Conservation (phyloP, 164 flowering plant genomes). For the Umbilicus rupestris region DNA sequence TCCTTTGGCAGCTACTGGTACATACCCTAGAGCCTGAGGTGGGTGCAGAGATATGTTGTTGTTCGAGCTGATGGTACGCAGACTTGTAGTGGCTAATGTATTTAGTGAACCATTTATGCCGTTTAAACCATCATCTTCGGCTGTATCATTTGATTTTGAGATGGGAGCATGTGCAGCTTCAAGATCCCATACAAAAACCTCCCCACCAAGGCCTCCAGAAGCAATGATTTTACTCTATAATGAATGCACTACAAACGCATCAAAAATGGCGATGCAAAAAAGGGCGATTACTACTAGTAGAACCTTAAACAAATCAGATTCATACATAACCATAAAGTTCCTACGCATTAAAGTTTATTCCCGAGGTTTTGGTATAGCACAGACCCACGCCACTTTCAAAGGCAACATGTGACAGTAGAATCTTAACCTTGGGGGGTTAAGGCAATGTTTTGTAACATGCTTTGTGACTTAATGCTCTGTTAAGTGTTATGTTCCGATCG, state of each 20-base stretch:
- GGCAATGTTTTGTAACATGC: background rate
- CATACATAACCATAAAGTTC: background rate
- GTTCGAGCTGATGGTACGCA: conserved; percentile 67
- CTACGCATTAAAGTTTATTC: background rate
- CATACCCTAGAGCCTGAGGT: conserved; percentile 63
- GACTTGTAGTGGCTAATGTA: conserved; percentile 42
- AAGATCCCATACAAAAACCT: conserved; percentile 94
- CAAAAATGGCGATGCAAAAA: conserved; percentile 29
- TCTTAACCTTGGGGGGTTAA: background rate
- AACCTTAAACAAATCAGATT: background rate
- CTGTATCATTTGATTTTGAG: conserved; percentile 52
- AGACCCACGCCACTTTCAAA: background rate
- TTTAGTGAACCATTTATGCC: conserved; percentile 48
- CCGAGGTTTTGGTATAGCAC: background rate
- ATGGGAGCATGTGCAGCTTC: conserved; percentile 75
- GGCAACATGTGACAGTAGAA: background rate
- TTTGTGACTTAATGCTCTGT: background rate
- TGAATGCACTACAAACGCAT: conserved; percentile 60
- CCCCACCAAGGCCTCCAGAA: conserved; percentile 99
- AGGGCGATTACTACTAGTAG: background rate
- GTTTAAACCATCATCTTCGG: conserved; percentile 63
- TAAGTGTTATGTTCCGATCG: background rate
- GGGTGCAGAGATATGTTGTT: conserved; percentile 62
- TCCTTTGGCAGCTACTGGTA: conserved; percentile 80
- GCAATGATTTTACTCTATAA: conserved; percentile 92